phyloP scores from a whole-genome alignment of 331 rosid genomes.

The Malus hybrid region DNA sequence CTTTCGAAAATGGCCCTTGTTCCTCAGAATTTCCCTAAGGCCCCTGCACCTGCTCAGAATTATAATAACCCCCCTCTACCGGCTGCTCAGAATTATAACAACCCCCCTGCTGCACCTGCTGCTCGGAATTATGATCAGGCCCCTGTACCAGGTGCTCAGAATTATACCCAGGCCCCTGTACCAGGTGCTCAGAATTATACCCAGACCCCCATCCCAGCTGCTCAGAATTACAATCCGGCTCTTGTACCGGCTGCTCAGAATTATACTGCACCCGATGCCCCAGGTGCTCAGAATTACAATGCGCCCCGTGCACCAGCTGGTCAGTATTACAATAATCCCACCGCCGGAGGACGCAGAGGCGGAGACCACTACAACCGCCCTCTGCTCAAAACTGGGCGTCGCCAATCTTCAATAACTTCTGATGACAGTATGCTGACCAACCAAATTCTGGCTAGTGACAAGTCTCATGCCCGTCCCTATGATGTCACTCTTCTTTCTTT shows the following conservation, averaged over 20 bases:
- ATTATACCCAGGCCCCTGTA: background rate
- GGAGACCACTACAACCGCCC: background rate
- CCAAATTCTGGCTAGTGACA: constrained; percentile 11
- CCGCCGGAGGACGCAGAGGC: background rate
- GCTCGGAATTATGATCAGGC: background rate
- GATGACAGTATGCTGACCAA: constrained; percentile 13
- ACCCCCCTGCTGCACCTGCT: background rate
- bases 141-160: background rate
- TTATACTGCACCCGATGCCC: background rate
- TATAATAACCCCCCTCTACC: background rate
- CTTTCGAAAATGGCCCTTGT: constrained; percentile 5
- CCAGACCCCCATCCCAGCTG: background rate
- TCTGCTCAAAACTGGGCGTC: background rate
- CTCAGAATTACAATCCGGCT: background rate
- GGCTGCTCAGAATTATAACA: background rate
- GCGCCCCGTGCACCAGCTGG: background rate
- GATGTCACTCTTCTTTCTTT: background rate
- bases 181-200: background rate
- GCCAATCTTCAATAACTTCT: background rate
- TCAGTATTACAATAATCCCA: background rate
- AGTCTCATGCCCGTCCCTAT: constrained; percentile 5
- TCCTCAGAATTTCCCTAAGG: constrained; percentile 3
- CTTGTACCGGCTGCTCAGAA: background rate
- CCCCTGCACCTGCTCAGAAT: background rate
- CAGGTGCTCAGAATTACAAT: background rate